Percentiles rank a stretch among this genome's conserved stretches.
phyloP scores from a whole-genome alignment of 495 filamentous ascomycete species.

The Aspergillus sclerotiicarbonarius region DNA sequence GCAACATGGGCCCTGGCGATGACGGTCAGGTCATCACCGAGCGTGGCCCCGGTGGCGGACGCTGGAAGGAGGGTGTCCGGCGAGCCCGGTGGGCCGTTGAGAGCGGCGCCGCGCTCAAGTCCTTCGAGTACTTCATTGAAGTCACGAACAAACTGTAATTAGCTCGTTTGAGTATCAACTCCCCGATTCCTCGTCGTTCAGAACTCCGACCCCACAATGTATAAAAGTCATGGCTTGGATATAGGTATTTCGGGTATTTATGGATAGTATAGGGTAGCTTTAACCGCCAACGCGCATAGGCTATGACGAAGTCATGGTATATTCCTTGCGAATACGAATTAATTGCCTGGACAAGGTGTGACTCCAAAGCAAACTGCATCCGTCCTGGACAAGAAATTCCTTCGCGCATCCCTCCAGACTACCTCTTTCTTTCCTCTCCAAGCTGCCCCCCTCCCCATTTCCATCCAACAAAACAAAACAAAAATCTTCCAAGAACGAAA shows the following conservation, averaged over 20 bases:
- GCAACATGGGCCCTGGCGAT: slow-evolving; percentile 72
- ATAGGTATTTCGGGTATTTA: not conserved
- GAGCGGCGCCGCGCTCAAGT: slow-evolving; percentile 75
- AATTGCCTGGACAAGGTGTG: not conserved
- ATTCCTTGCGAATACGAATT: not conserved
- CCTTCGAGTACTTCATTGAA: slow-evolving; percentile 69
- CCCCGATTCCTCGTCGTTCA: slow-evolving; percentile 9
- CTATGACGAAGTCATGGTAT: not conserved
- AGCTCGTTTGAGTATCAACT: not conserved
- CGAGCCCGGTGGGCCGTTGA: slow-evolving; percentile 78
- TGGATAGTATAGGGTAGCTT: not conserved
- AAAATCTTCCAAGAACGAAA: not conserved
- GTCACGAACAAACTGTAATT: slow-evolving; percentile 44
- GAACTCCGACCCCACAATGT: not conserved
- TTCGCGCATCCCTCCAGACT: not conserved
- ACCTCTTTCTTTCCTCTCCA: not conserved
- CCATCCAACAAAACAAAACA: not conserved
- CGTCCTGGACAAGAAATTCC: not conserved
- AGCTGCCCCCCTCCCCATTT: not conserved
- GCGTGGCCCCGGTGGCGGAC: slow-evolving; percentile 73
- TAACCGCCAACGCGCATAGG: not conserved
- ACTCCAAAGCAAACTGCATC: not conserved
- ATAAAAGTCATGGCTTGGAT: not conserved
- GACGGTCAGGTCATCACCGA: slow-evolving; percentile 73
- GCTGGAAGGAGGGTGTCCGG: slow-evolving; percentile 92